phyloP scores from a whole-genome alignment of 805 yeast species.

The Lipomyces anomalus region DNA sequence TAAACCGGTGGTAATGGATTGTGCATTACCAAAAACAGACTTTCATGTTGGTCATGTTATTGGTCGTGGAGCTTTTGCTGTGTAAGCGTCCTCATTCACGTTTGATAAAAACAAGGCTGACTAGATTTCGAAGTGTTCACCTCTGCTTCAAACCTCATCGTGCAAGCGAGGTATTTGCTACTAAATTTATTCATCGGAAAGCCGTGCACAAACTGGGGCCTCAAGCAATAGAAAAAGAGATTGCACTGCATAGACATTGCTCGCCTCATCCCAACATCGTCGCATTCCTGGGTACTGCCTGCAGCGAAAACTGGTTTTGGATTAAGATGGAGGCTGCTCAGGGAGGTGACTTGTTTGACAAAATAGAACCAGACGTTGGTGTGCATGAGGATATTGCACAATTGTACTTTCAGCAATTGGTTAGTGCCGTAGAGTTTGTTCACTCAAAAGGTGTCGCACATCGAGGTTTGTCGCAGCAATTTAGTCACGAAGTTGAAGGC shows the following conservation, averaged over 20 bases:
- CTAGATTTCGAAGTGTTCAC: background rate
- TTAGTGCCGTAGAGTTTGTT: constrained; percentile 53
- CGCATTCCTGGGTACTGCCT: constrained; percentile 48
- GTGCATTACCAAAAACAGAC: too few relatives aligned
- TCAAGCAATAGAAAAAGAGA: constrained; percentile 46
- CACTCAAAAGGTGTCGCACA: constrained; percentile 64
- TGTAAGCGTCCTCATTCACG: background rate
- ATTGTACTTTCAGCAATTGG: constrained; percentile 60
- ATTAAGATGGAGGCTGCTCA: constrained; percentile 62
- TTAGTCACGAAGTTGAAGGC: too few relatives aligned
- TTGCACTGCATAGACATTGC: constrained; percentile 53
- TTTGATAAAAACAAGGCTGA: background rate
- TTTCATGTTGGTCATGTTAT: constrained; percentile 42
- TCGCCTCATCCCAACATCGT: constrained; percentile 55
- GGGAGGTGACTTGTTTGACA: constrained; percentile 74
- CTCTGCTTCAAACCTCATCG: constrained; percentile 3
- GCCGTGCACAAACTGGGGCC: constrained; percentile 29
- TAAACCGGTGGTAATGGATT: too few relatives aligned
- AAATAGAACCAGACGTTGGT: constrained; percentile 70
- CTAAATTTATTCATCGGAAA: constrained; percentile 27
- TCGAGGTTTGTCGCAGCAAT: too few relatives aligned
- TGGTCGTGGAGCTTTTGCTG: constrained; percentile 52
- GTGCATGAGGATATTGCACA: constrained; percentile 62
- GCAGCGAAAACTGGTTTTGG: constrained; percentile 55
- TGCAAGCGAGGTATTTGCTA: constrained; percentile 1